Percentiles rank a stretch among this genome's conserved stretches.
phyloP scores from a whole-genome alignment of 371 early-diverging fungal species.

The Mortierella sp. region DNA sequence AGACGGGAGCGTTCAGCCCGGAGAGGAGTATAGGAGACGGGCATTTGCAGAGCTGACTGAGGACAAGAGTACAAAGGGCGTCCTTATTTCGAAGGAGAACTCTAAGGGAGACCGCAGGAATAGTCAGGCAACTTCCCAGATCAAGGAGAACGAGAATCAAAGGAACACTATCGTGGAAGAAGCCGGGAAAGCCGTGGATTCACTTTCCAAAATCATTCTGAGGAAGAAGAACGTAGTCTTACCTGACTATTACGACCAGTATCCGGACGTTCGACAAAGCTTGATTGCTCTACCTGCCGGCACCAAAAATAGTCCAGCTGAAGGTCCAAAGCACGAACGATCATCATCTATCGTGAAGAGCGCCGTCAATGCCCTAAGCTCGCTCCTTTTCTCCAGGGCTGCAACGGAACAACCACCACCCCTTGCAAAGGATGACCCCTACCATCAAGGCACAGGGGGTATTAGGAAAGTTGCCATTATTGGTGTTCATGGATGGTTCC shows the following conservation, averaged over 20 bases:
- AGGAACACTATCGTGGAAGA: slow-evolving; percentile 14
- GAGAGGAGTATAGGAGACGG: slow-evolving; percentile 2
- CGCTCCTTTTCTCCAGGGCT: slow-evolving; percentile 15
- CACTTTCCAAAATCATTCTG: slow-evolving; percentile 29
- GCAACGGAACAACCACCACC: background rate
- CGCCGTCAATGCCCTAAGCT: slow-evolving; percentile 31
- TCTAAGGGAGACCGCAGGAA: slow-evolving; percentile 1
- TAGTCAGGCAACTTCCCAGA: slow-evolving; percentile 16
- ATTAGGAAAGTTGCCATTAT: slow-evolving; percentile 68
- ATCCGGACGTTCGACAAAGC: slow-evolving; percentile 34
- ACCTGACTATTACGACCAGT: slow-evolving; percentile 49
- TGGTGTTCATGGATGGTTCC: slow-evolving; percentile 94
- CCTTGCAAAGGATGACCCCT: background rate
- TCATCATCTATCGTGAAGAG: slow-evolving; percentile 37
- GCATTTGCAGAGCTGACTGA: slow-evolving; percentile 25
- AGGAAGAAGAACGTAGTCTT: slow-evolving; percentile 34
- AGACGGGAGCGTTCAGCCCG: slow-evolving; percentile 7
- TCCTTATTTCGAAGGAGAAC: background rate
- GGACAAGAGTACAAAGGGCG: slow-evolving; percentile 5
- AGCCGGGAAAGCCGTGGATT: slow-evolving; percentile 22
- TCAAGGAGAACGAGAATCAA: slow-evolving; percentile 21
- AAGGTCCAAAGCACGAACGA: slow-evolving; percentile 3
- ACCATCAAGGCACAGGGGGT: slow-evolving; percentile 18
- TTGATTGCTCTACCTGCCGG: slow-evolving; percentile 14
- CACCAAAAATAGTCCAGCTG: background rate